phyloP scores from a whole-genome alignment of 176 grass and related monocot species.

The Pontederia crassipes region DNA sequence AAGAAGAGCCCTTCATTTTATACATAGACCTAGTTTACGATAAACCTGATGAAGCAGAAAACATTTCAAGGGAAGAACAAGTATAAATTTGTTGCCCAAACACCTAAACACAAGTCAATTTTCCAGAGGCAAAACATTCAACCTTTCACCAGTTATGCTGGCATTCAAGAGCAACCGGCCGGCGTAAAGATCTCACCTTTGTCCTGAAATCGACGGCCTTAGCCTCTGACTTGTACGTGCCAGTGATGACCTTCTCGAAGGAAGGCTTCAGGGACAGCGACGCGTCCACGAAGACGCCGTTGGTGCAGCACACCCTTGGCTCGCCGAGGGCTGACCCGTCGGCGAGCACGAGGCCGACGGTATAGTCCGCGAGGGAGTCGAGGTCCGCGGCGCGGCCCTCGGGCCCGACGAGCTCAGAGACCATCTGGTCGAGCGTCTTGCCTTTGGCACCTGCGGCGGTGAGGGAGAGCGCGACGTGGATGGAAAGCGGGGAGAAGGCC shows the following conservation, averaged over 20 bases:
- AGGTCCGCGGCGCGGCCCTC: slow-evolving; percentile 17
- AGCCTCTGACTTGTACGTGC: slow-evolving; percentile 24
- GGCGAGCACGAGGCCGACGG: slow-evolving; percentile 1
- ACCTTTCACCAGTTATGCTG: background rate
- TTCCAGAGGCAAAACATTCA: background rate
- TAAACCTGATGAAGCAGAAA: too few species aligned
- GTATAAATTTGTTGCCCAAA: background rate
- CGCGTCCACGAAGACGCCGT: slow-evolving; percentile 48
- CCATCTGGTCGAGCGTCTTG: slow-evolving; percentile 32
- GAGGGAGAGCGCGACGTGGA: slow-evolving; percentile 34
- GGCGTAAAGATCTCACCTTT: background rate
- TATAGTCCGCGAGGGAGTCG: background rate
- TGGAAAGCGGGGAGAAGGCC: slow-evolving; percentile 31
- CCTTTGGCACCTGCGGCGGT: slow-evolving; percentile 28
- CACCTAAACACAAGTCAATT: too few species aligned
- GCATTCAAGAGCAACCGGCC: too few species aligned
- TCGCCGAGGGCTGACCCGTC: slow-evolving; percentile 7
- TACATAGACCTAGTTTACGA: too few species aligned
- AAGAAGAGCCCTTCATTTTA: too few species aligned
- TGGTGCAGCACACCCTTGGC: slow-evolving; percentile 46
- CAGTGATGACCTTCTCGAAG: slow-evolving; percentile 33
- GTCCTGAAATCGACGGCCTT: slow-evolving; percentile 31
- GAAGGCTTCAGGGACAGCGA: slow-evolving; percentile 26
- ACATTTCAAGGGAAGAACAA: too few species aligned
- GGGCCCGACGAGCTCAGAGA: slow-evolving; percentile 19